Evolutionary conservation across 192 early-diverging fungal genomes (phyloP).

Genomic region (Coemansia sp.): DNA sequence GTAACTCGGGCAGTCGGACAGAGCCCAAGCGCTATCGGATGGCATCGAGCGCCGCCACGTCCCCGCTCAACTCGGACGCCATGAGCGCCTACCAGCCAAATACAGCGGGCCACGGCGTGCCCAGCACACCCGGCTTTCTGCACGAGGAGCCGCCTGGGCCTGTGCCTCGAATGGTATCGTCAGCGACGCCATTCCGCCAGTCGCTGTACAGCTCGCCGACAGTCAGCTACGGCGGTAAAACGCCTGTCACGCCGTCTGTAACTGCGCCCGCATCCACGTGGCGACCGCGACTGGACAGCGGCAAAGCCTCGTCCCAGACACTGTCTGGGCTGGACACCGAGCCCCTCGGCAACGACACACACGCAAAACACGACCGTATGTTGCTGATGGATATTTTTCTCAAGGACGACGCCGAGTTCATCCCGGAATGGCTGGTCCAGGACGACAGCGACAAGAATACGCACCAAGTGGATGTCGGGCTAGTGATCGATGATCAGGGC

Average conservation of each 20-base stretch:
- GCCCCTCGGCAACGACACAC: slow-evolving; percentile 1
- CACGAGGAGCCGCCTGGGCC: slow-evolving; percentile 1
- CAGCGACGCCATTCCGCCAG: slow-evolving; percentile 15
- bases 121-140: slow-evolving; percentile 24
- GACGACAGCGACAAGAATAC: slow-evolving; percentile 1
- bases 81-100: slow-evolving; percentile 2
- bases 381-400: slow-evolving; percentile 83
- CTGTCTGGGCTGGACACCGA: slow-evolving; percentile 9
- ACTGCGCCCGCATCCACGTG: not conserved
- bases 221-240: slow-evolving; percentile 5
- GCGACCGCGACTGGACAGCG: slow-evolving; percentile 3
- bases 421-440: slow-evolving; percentile 50
- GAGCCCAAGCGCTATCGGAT: slow-evolving; percentile 11
- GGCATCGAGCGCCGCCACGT: slow-evolving; percentile 29
- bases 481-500: slow-evolving; percentile 89
- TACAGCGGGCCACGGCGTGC: slow-evolving; percentile 10
- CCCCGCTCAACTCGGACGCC: slow-evolving; percentile 38
- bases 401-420: slow-evolving; percentile 60
- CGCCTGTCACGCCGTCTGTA: not conserved
- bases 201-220: slow-evolving; percentile 27
- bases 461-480: slow-evolving; percentile 60
- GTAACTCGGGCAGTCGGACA: not conserved
- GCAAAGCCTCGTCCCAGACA: slow-evolving; percentile 29
- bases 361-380: slow-evolving; percentile 59
- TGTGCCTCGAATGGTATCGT: not conserved